Evolutionary conservation across 495 filamentous ascomycete species (phyloP), one percentile per base, ranked within the genome.

Genomic region (Neurospora africana): DNA sequence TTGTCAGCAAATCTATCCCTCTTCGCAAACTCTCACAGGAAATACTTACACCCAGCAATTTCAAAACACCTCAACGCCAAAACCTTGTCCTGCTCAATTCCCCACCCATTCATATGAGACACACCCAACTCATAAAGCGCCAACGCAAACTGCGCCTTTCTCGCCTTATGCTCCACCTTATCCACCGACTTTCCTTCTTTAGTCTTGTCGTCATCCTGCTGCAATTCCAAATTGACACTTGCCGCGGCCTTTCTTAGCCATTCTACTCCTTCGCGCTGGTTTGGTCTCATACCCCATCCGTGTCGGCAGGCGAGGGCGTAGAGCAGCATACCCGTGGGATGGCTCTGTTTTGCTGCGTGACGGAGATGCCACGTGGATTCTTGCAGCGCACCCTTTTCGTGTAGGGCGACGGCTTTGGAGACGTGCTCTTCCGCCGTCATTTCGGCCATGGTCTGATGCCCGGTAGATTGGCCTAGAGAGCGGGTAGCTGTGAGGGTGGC

Each of bases 51-150:
- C 68, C 91, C 94, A 44, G 95, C 96, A 73, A 97, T 97, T 79
- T 99, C 95, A 79, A 97, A 99, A 75, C 96, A 98, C 61, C 93
- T 87, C 73, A 99, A 81, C 3, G 94, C 95, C 70, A 97, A 85
- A 5, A 86, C 83, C 78, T 97, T 97, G 78, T 99, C 94, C 80
- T 95, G 93, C 74, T 94, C 90, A 65, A 94, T 95, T 5, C 95
- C 95, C 95, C 95, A 99, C 3, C 95, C 95, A 75, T 99, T 97
- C 88, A 98, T 91, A 79, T 98, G 92, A 81, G 92, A 95, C n/a
- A 97, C 91, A 7, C 95, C 95, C 23, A 99, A 83, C 82, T 99
- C 95, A 73, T 99, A 99, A 40, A 98, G 92, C 78, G 93, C 93
- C 71, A 98, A 83, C 2, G 95, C 95, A 80, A 98, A 97, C 76